Percentiles rank a stretch among this genome's conserved stretches.
Evolutionary conservation across 495 filamentous ascomycete species (phyloP).

Genomic region (Penicillium verhagenii): DNA sequence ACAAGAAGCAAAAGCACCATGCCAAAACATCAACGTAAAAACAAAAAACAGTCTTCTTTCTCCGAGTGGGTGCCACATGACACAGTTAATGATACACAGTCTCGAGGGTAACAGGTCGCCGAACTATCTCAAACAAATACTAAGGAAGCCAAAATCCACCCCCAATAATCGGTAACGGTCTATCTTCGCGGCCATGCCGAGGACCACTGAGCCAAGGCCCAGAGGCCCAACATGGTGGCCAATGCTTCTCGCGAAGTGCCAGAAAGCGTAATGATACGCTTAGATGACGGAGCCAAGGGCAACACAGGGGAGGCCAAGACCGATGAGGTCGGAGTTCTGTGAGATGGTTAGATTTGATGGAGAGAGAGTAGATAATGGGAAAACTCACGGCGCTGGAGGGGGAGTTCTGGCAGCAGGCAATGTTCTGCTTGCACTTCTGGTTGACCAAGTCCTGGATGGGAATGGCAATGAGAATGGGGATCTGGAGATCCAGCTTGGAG

Average conservation of each 20-base stretch:
- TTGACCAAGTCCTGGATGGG: conserved; percentile 45
- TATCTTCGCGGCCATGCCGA: conserved; percentile 9
- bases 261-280: conserved; percentile 18
- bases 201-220: background rate
- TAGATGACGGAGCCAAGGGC: conserved; percentile 53
- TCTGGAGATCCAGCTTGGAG: conserved; percentile 37
- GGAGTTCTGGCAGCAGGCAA: conserved; percentile 51
- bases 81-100: conserved; percentile 38
- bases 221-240: conserved; percentile 5
- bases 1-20: conserved; percentile 26
- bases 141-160: conserved; percentile 19
- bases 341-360: conserved; percentile 6
- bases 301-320: conserved; percentile 49
- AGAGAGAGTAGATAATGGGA: background rate
- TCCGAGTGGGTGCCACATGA: conserved; percentile 38
- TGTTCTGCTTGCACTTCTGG: conserved; percentile 53
- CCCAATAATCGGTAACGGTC: conserved; percentile 25
- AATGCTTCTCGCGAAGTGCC: conserved; percentile 20
- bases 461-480: conserved; percentile 32
- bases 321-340: conserved; percentile 38
- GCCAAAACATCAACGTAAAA: conserved; percentile 19
- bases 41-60: conserved; percentile 37
- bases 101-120: conserved; percentile 22
- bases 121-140: conserved; percentile 24
- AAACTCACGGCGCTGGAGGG: conserved; percentile 36